phyloP scores from a whole-genome alignment of 176 grass and related monocot species.

The Paspalum notatum region DNA sequence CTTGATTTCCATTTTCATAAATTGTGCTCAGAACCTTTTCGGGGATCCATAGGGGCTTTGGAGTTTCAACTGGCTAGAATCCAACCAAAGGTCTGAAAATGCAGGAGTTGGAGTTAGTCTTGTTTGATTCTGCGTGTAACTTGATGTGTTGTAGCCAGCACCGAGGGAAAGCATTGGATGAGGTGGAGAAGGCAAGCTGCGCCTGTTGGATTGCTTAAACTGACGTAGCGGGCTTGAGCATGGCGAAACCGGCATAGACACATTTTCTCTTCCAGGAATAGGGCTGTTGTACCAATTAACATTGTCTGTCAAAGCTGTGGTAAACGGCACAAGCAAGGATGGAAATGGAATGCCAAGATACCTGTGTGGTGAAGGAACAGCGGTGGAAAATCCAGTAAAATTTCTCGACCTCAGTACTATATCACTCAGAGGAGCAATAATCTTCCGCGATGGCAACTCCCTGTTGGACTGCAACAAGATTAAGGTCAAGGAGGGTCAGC shows the following conservation, averaged over 20 bases:
- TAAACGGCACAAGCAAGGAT: slow-evolving; percentile 10
- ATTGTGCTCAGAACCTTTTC: slow-evolving; percentile 56
- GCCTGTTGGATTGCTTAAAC: slow-evolving; percentile 72
- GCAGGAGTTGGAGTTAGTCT: slow-evolving; percentile 33
- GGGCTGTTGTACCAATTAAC: slow-evolving; percentile 43
- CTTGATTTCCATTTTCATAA: not conserved
- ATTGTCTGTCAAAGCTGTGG: slow-evolving; percentile 24
- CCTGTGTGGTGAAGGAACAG: slow-evolving; percentile 61
- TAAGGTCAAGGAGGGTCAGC: slow-evolving; percentile 21
- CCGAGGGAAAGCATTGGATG: slow-evolving; percentile 53
- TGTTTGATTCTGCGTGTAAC: slow-evolving; percentile 46
- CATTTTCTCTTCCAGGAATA: slow-evolving; percentile 58
- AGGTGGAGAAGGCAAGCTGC: slow-evolving; percentile 80
- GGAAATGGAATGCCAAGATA: slow-evolving; percentile 27
- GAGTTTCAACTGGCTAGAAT: slow-evolving; percentile 50
- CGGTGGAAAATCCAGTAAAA: slow-evolving; percentile 46
- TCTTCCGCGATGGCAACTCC: slow-evolving; percentile 64
- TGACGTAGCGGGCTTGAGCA: slow-evolving; percentile 78
- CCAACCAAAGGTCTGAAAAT: slow-evolving; percentile 56
- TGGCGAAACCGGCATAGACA: slow-evolving; percentile 84
- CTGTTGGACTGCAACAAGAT: slow-evolving; percentile 53
- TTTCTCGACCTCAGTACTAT: slow-evolving; percentile 55
- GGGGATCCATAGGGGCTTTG: slow-evolving; percentile 72
- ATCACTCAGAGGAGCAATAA: slow-evolving; percentile 64
- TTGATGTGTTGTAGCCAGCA: slow-evolving; percentile 41